Conservation (phyloP, 495 filamentous ascomycete genomes). For the Hypoxylon subgilvum region DNA sequence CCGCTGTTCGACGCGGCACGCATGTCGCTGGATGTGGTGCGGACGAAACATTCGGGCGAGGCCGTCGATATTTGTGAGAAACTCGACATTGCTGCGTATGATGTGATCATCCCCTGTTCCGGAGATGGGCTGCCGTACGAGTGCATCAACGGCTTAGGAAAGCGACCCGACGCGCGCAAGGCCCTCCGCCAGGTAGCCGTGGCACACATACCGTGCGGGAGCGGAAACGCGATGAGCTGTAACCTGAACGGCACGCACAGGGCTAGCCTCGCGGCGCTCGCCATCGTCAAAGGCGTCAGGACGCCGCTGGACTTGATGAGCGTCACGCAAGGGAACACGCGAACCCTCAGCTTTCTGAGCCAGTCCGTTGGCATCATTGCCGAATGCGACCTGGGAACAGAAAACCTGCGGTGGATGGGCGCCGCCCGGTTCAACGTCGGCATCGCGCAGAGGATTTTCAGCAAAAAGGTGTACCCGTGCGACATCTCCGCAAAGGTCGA, state of each 20-base stretch:
- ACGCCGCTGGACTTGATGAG: conserved; percentile 85
- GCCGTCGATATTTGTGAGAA: conserved; percentile 78
- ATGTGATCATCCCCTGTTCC: conserved; percentile 86
- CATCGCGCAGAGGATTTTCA: conserved; percentile 72
- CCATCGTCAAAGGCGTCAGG: conserved; percentile 81
- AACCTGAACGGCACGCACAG: conserved; percentile 84
- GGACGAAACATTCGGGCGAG: conserved; percentile 75
- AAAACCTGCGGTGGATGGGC: conserved; percentile 92
- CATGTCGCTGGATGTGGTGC: conserved; percentile 77
- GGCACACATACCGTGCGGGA: conserved; percentile 88
- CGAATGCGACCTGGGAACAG: conserved; percentile 85
- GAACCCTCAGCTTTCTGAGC: conserved; percentile 85
- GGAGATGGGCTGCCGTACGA: conserved; percentile 93
- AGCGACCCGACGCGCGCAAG: conserved; percentile 71
- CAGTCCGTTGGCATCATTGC: conserved; percentile 91
- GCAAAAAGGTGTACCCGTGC: conserved; percentile 81
- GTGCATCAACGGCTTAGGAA: conserved; percentile 89
- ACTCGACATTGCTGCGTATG: conserved; percentile 78
- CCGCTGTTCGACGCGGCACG: conserved; percentile 83
- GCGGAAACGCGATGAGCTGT: conserved; percentile 91
- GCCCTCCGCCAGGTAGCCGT: conserved; percentile 83
- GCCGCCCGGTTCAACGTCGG: conserved; percentile 82
- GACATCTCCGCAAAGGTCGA: conserved; percentile 84
- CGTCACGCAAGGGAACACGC: conserved; percentile 76
- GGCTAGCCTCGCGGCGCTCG: conserved; percentile 75